Conservation (phyloP, 129 eudicot species). For the Lonicera japonica region DNA sequence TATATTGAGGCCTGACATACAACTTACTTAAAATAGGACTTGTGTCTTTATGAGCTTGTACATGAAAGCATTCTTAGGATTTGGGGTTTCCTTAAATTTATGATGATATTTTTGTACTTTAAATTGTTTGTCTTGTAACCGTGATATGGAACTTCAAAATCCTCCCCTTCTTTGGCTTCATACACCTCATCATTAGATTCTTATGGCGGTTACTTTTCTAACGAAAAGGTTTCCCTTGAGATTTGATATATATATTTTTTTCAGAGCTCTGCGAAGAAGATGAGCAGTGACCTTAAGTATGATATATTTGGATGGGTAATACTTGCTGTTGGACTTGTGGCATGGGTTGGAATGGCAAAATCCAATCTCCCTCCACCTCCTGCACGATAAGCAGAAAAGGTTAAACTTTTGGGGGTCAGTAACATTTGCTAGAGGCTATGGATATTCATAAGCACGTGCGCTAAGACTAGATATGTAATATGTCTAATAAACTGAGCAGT, state of each 20-base stretch:
- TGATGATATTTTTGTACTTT: not conserved
- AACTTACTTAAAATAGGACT: no score
- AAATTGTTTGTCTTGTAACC: not conserved
- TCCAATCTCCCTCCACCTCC: constrained; percentile 47
- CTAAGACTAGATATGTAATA: not conserved
- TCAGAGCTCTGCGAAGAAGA: constrained; percentile 34
- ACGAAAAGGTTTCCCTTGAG: no score
- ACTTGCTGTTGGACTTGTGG: constrained; percentile 43
- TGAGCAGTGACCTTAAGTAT: constrained; percentile 44
- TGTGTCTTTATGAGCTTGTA: no score
- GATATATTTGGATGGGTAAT: constrained; percentile 56
- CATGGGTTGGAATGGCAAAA: constrained; percentile 47
- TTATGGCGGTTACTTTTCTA: no score
- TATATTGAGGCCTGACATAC: no score
- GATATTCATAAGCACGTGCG: not conserved
- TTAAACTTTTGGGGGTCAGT: not conserved
- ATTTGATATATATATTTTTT: not conserved
- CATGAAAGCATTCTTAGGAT: no score
- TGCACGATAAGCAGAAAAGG: constrained; percentile 22
- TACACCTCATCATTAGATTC: not conserved
- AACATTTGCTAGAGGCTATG: not conserved
- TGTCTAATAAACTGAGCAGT: not conserved
- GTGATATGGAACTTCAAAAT: not conserved
- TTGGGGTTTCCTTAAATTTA: no score
- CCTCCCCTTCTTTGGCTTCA: not conserved